phyloP scores from a whole-genome alignment of 2,329 filamentous ascomycete species.

The Botryotinia calthae region DNA sequence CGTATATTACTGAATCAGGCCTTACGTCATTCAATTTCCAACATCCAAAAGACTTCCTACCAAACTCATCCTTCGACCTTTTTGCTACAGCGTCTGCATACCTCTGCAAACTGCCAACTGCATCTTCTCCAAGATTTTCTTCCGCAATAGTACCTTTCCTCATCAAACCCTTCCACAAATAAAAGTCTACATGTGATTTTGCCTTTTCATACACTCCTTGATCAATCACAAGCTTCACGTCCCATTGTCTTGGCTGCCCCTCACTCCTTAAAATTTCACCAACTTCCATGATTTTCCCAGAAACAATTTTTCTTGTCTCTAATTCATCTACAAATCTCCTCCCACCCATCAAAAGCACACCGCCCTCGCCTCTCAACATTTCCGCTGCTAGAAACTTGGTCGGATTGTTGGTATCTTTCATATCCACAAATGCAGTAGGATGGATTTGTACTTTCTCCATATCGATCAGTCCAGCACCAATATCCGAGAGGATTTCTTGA shows the following conservation, averaged over 20 bases:
- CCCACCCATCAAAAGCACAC: constrained; percentile 52
- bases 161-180: constrained; percentile 60
- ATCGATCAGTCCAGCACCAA: constrained; percentile 45
- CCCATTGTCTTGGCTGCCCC: constrained; percentile 52
- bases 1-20: constrained; percentile 52
- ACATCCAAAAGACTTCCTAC: constrained; percentile 51
- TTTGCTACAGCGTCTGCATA: constrained; percentile 49
- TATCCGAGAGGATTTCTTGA: constrained; percentile 44
- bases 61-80: constrained; percentile 45
- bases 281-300: constrained; percentile 49
- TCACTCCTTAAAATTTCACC: constrained; percentile 17
- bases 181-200: constrained; percentile 59
- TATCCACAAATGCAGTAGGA: constrained; percentile 62
- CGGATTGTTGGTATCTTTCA: constrained; percentile 43
- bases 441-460: constrained; percentile 60
- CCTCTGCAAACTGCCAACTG: constrained; percentile 46
- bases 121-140: constrained; percentile 40
- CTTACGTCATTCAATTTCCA: constrained; percentile 54
- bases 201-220: constrained; percentile 53
- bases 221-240: constrained; percentile 57
- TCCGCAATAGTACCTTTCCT: constrained; percentile 54
- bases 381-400: constrained; percentile 65
- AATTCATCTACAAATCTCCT: constrained; percentile 62
- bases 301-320: constrained; percentile 56
- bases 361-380: constrained; percentile 60